Evolutionary conservation across 2,329 filamentous ascomycete genomes (phyloP).

Genomic region (Fusarium brachygibbosum): DNA sequence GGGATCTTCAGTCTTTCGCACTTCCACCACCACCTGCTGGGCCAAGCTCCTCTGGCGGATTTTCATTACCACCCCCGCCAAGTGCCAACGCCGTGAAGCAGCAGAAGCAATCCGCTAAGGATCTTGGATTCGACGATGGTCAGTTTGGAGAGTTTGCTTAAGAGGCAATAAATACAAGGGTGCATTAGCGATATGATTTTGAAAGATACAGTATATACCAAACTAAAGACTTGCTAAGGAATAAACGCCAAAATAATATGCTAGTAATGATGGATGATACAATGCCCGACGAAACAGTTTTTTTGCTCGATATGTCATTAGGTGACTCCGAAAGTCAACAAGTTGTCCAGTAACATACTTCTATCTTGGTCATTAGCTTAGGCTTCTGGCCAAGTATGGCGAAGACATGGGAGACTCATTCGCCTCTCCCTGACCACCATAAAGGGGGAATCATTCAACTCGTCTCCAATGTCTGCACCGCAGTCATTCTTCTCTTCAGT

Average conservation of each 20-base stretch:
- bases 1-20: slow-evolving; percentile 71
- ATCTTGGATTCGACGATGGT: slow-evolving; percentile 87
- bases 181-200: slow-evolving; percentile 42
- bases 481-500: slow-evolving; percentile 16
- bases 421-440: slow-evolving; percentile 38
- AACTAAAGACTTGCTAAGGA: slow-evolving; percentile 11
- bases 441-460: slow-evolving; percentile 3
- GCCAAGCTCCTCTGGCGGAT: slow-evolving; percentile 56
- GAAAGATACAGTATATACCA: slow-evolving; percentile 28
- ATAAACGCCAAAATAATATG: slow-evolving; percentile 23
- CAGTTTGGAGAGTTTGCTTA: slow-evolving; percentile 87
- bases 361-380: slow-evolving; percentile 5
- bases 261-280: slow-evolving; percentile 32
- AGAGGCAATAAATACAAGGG: slow-evolving; percentile 9
- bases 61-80: slow-evolving; percentile 76
- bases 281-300: background rate
- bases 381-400: slow-evolving; percentile 44
- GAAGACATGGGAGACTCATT: slow-evolving; percentile 50
- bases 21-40: slow-evolving; percentile 77
- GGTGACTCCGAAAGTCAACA: background rate
- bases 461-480: slow-evolving; percentile 3
- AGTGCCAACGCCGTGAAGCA: slow-evolving; percentile 70
- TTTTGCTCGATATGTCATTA: slow-evolving; percentile 3
- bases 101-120: slow-evolving; percentile 69
- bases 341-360: background rate